Evolutionary conservation across 257 asterid genomes (phyloP).

Genomic region (Salvia hispanica): DNA sequence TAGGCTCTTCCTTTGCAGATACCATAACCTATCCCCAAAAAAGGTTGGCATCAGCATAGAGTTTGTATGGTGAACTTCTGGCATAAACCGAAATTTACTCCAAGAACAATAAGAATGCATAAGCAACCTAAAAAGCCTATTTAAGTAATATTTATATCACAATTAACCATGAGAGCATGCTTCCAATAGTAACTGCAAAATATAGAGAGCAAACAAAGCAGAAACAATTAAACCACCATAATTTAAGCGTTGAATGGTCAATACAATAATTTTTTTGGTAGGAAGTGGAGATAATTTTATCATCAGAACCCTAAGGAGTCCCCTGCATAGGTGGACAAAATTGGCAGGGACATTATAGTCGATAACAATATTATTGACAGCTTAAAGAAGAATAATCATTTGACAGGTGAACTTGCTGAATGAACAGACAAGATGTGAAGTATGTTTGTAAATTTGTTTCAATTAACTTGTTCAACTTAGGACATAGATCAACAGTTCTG

Average conservation of each 20-base stretch:
- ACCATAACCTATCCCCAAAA: conserved; percentile 85
- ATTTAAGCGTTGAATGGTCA: conserved; percentile 4
- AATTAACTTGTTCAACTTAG: conserved; percentile 3
- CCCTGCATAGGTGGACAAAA: background rate
- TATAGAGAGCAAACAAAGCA: background rate
- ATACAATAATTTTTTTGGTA: background rate
- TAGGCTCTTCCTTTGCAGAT: conserved; percentile 96
- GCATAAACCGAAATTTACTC: background rate
- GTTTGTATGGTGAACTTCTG: conserved; percentile 6
- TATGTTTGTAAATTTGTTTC: background rate
- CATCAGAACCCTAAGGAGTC: background rate
- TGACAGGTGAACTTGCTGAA: background rate
- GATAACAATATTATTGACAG: conserved; percentile 11
- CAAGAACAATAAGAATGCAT: background rate
- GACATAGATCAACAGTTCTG: background rate
- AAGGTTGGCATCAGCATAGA: conserved; percentile 28
- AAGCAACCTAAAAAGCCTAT: conserved; percentile 3
- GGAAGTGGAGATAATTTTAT: conserved; percentile 1
- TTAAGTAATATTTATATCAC: background rate
- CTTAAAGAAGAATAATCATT: conserved; percentile 10
- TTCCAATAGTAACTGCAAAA: background rate
- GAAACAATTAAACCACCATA: background rate
- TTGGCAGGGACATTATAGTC: background rate
- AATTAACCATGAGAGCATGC: background rate
- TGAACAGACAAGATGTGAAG: background rate